Base-by-base conservation (phyloP, 768 basidiomycete species). In the Russula olivacea region DNA sequence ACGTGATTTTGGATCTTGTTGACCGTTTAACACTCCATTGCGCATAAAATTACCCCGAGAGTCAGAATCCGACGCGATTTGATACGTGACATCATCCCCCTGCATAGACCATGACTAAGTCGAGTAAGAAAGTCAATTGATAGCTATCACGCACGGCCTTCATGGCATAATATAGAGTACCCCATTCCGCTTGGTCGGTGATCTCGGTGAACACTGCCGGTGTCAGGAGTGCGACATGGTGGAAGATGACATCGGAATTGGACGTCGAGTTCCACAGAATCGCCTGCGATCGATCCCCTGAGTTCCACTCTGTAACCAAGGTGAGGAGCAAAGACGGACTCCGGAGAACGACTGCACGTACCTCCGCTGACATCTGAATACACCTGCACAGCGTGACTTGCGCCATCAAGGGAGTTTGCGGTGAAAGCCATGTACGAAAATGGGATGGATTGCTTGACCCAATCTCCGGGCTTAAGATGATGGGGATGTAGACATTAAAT, bases 291-390 rank as follows among this genome's bases (percentile, higher is more conserved):
- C 65, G 61, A 23, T 71, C 51, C 3, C 66, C 69, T 1, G 69
- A 68, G 21, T 67, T 41, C 71, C 71, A 72, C 40, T 72, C 71
- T 52, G 63, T 25, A 34, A 40, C 10, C 1, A 14, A 52, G 36
- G n/a, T 47, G 6, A 2, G 10, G 40, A 19, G 17, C 28, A 38
- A 36, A 21, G 12, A 41, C 7, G 11, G 41, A 17, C 9, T 54
- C n/a, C 51, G 12, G 23, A 41, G 34, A 23, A 54, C 34, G 30
- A 51, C 5, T 7, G 0, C 17, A 63, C 68, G 15, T 45, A 76
- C 75, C 76, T 65, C 68, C 75, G 55, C 72, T 76, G 47, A 78
- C 73, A 61, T 78, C 77, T 0, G 76, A 72, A 61, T 77, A 78
- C 4, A 77, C 67, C 58, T 77, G 73, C 2, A 77, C 72, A 17